phyloP scores from a whole-genome alignment of 2,329 filamentous ascomycete genomes.

The Colletotrichum euphorbiae region DNA sequence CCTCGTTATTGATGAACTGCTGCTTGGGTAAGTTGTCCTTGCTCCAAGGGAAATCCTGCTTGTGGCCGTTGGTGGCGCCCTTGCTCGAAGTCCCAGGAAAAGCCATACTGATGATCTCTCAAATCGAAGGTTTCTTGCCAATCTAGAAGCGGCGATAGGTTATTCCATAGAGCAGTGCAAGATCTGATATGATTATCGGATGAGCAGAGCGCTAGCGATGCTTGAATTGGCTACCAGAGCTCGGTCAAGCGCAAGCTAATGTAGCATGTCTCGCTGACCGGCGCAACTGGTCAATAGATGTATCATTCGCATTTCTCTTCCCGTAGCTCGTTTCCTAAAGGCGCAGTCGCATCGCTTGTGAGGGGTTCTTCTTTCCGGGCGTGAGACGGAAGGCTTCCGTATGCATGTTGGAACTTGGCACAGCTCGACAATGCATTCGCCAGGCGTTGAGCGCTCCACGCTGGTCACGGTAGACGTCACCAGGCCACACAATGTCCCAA shows the following conservation, averaged over 20 bases:
- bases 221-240: no score
- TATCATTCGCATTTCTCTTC: not conserved
- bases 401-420: constrained; percentile 24
- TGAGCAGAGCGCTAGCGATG: not conserved
- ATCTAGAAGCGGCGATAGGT: not conserved
- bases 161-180: no score
- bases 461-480: constrained; percentile 6
- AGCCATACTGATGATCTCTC: constrained; percentile 40
- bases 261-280: not conserved
- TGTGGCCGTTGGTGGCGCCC: constrained; percentile 12
- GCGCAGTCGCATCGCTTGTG: not conserved
- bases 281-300: not conserved
- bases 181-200: no score
- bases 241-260: not conserved
- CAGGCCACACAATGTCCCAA: no score
- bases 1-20: constrained; percentile 54
- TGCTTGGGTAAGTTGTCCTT: constrained; percentile 51
- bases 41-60: constrained; percentile 44
- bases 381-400: not conserved
- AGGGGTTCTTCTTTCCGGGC: not conserved
- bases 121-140: not conserved
- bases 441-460: not conserved
- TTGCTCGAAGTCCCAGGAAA: constrained; percentile 44
- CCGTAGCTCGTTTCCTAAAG: not conserved
- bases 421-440: not conserved